Conservation (phyloP, 75 land plant species). For the Ceratopteris richardii region DNA sequence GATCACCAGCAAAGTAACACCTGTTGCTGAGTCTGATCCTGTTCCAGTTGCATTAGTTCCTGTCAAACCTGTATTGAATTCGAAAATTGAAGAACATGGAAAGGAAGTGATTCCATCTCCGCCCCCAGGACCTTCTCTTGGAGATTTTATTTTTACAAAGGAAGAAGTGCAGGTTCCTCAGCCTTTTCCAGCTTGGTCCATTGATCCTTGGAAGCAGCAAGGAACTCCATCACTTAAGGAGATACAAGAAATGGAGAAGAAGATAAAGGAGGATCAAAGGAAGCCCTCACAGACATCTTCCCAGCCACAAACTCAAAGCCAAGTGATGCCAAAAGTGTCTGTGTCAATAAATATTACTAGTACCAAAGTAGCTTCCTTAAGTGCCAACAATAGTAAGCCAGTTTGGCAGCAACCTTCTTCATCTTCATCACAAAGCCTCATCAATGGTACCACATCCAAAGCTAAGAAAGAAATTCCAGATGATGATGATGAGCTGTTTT, state of each 20-base stretch:
- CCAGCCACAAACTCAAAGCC: constrained; percentile 24
- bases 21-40: constrained; percentile 11
- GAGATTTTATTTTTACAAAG: constrained; percentile 70
- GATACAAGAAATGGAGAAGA: constrained; percentile 45
- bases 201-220: constrained; percentile 38
- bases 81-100: constrained; percentile 28
- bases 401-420: constrained; percentile 32
- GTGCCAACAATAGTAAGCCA: constrained; percentile 6
- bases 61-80: constrained; percentile 32
- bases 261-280: constrained; percentile 53
- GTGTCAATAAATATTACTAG: constrained; percentile 11
- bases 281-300: constrained; percentile 18
- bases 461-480: constrained; percentile 17
- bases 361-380: constrained; percentile 30
- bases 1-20: constrained; percentile 9
- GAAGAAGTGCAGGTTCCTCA: constrained; percentile 40
- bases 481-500: constrained; percentile 85
- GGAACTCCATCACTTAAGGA: constrained; percentile 74
- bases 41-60: constrained; percentile 27
- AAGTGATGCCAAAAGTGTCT: constrained; percentile 8
- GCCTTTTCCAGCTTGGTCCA: constrained; percentile 78
- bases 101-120: constrained; percentile 66
- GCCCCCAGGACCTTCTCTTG: constrained; percentile 83
- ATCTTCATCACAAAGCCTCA: constrained; percentile 26
- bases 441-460: constrained; percentile 25